Base-by-base conservation (phyloP, 208 protist genomes). In the Acanthamoeba sp. region DNA sequence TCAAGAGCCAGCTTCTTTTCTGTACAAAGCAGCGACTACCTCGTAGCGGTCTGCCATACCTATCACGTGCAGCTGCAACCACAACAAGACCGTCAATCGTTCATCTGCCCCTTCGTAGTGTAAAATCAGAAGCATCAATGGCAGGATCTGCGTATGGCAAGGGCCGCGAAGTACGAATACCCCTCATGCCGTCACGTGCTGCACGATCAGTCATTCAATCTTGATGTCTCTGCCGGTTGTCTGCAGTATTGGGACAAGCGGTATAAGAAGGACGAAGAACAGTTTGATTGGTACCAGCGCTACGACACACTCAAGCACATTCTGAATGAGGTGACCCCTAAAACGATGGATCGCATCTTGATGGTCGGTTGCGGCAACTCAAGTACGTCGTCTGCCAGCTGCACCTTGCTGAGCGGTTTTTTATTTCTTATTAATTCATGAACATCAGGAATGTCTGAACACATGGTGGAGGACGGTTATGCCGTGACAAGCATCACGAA, bases 341-440 rank as follows among this genome's bases (percentile, higher is more conserved):
- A 82, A 32, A 18, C 29, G 29, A 27, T 69, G 62, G 71, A 38
- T 24, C 29, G 38, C 71, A 82, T 82, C 38, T 32, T 82, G 16
- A 45, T 82, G 71, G 71, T 82, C 16, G 71, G 71, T 50, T 82
- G 71, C 38, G 71, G 71, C 71, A 82, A 82, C 71, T 38, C 36
- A 38, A 36, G 71, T 82, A 45, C 29, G 71, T 48, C 42, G 16
- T 78, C 38, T 82, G 71, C 71, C 29, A 24, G 7, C 36, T 12
- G 22, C 71, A 36, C 7, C 42, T 9, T 38, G 29, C 7, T 12
- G 27, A 38, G 16, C 27, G 22, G 22, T 20, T 24, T 45, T 36
- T 27, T 42, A 38, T 29, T 48, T 38, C 22, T 42, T 27, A 82
- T 2, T 5, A 24, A 10, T 27, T 38, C 42, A 18, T 40, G 7